Percentiles rank a stretch among this genome's conserved stretches.
These are phyloP conservation scores for Chernovozyma sophiae-reginae DNA, from an alignment of 1,139 yeast genomes.

Conservation along the genomic window DNA sequence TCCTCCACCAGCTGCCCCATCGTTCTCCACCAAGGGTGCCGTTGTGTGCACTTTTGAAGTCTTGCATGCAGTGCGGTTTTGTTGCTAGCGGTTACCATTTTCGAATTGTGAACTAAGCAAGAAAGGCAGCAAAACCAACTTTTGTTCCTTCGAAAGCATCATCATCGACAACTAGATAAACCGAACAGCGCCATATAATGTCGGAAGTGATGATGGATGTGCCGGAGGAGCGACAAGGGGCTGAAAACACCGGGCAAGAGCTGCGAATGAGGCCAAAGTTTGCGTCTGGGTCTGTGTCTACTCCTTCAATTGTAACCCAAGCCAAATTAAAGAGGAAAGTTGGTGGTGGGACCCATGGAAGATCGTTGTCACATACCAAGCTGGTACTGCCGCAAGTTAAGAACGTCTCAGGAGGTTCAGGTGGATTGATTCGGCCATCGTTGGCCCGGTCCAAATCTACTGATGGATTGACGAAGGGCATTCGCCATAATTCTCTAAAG, in stretches of 20 bases:
- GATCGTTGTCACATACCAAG: constrained; percentile 4
- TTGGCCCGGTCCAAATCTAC: constrained; percentile 41
- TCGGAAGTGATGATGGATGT: not conserved
- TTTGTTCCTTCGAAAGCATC: no score
- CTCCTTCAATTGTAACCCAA: not conserved
- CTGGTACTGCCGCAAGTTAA: constrained; percentile 5
- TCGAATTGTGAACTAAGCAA: no score
- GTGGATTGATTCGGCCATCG: constrained; percentile 22
- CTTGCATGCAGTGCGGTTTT: no score
- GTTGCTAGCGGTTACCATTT: no score
- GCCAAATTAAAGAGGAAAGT: not conserved
- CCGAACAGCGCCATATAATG: no score
- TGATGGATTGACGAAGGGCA: constrained; percentile 31
- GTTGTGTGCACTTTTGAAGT: no score
- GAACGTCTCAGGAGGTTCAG: constrained; percentile 5
- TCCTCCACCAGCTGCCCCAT: no score
- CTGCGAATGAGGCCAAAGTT: not conserved
- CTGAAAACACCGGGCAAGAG: not conserved
- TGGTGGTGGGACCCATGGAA: constrained; percentile 2
- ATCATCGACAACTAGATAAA: no score
- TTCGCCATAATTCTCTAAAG: constrained; percentile 22
- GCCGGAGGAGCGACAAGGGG: constrained; percentile 1
- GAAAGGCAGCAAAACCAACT: no score
- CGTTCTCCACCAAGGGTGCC: no score
- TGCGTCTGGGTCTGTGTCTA: not conserved